Conservation (phyloP, 2,329 filamentous ascomycete species). For the Chaetomium globosum region DNA sequence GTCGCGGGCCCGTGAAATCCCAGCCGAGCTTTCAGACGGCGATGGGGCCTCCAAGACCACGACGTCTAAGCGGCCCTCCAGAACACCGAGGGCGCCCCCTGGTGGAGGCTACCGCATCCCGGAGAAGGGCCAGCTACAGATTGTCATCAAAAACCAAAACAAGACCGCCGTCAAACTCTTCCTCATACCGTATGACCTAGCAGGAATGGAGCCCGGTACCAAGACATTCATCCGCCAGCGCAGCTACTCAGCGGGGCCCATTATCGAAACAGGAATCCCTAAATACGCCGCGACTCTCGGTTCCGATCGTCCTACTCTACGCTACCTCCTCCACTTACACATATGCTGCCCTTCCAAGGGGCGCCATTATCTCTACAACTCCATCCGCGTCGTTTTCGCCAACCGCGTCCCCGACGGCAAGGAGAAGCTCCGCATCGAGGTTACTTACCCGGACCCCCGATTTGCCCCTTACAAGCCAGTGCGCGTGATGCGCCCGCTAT, state of each 20-base stretch:
- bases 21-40: slow-evolving; percentile 24
- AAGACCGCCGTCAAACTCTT: slow-evolving; percentile 98
- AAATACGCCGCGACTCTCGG: slow-evolving; percentile 33
- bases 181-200: slow-evolving; percentile 86
- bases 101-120: slow-evolving; percentile 94
- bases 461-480: slow-evolving; percentile 81
- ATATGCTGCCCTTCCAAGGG: slow-evolving; percentile 85
- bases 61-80: slow-evolving; percentile 57
- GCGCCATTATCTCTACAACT: slow-evolving; percentile 88
- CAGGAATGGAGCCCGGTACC: slow-evolving; percentile 88
- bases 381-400: slow-evolving; percentile 90
- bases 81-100: slow-evolving; percentile 63
- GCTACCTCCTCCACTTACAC: slow-evolving; percentile 90
- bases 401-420: slow-evolving; percentile 95
- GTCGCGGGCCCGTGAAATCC: slow-evolving; percentile 32
- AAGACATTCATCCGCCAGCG: slow-evolving; percentile 96
- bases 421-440: slow-evolving; percentile 86
- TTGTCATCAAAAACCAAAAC: slow-evolving; percentile 97
- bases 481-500: slow-evolving; percentile 52
- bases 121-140: slow-evolving; percentile 89
- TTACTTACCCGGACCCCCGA: slow-evolving; percentile 82
- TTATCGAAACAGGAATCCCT: slow-evolving; percentile 65
- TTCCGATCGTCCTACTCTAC: slow-evolving; percentile 68
- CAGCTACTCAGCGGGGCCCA: slow-evolving; percentile 84
- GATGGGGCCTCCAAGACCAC: slow-evolving; percentile 35